Evolutionary conservation across 1,284 basidiomycete species (phyloP), one percentile per base, ranked within the genome.

Genomic region (Moesziomyces sp.): DNA sequence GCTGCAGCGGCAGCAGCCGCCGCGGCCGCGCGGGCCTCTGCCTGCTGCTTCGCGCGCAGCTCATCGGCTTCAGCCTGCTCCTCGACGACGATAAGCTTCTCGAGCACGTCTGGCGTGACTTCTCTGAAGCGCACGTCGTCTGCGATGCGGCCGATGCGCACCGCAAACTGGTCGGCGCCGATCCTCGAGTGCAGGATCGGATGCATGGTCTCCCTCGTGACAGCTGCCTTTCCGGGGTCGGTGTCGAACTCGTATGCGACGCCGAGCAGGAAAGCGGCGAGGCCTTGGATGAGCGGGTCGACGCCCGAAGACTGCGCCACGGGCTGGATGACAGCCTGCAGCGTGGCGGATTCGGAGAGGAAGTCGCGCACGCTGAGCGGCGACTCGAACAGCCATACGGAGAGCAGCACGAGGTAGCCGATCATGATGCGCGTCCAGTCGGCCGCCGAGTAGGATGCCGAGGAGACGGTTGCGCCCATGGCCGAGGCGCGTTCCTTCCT

Each of bases 371-470:
- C 93, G 0, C 92, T 91, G 55, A 88, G 88, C 0, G 94, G 91
- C 72, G 95, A 94, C 77, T 98, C 94, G 94, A 94, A 97, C n/a
- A 97, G 87, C 96, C 96, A 99, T 55, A 93, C 92, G 18, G 89
- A 88, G 21, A 99, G 87, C 48, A 97, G 85, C 43, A 90, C 89
- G 45, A 98, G 87, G 83, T 97, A 96, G 1, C 91, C 92, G 6
- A 93, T 90, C 80, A 94, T 90, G 61, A 97, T 87, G 63, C 93
- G 88, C 71, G 94, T 93, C 94, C 94, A 98, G 60, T 78, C 78
- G 8, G 76, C 72, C 7, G 79, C 76, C 7, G 66, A 74, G 45
- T 50, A 66, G 21, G 63, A 55, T 4, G 53, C 52, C 10, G 63
- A 52, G n/a, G 65, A 59, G 35, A 64, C 45, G 26, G 59, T 51